Conservation (phyloP, 148 eudicot genomes). For the Dianthus caryophyllus region DNA sequence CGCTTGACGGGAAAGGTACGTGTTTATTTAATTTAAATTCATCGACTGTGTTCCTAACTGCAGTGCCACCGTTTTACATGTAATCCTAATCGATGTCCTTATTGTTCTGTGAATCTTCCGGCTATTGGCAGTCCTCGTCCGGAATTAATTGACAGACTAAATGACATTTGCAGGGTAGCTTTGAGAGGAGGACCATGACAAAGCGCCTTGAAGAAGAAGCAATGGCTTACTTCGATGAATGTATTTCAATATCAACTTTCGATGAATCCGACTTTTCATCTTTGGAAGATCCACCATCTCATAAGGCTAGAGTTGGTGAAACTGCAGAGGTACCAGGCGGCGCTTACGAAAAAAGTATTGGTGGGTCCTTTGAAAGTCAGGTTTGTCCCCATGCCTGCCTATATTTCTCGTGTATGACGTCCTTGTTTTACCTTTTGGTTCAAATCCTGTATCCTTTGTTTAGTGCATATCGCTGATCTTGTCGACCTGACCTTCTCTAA, state of each 20-base stretch:
- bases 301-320: slow-evolving; percentile 23
- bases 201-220: slow-evolving; percentile 87
- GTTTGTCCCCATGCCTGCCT: slow-evolving; percentile 16
- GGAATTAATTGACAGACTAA: slow-evolving; percentile 7
- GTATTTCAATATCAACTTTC: slow-evolving; percentile 95
- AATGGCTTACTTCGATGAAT: slow-evolving; percentile 90
- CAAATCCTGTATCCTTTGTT: not conserved
- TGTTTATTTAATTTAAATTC: not conserved
- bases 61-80: not conserved
- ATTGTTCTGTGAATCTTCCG: not conserved
- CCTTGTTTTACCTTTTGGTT: not conserved
- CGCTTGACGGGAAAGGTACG: slow-evolving; percentile 66
- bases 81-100: not conserved
- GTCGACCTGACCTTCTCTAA: not conserved
- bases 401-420: not conserved
- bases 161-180: slow-evolving; percentile 50
- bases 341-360: slow-evolving; percentile 21
- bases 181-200: slow-evolving; percentile 73
- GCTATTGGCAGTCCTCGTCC: not conserved
- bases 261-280: slow-evolving; percentile 97
- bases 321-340: slow-evolving; percentile 24
- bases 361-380: slow-evolving; percentile 22
- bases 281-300: slow-evolving; percentile 64
- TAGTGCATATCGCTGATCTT: not conserved
- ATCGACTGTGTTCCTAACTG: not conserved